Evolutionary conservation across 2,329 filamentous ascomycete species (phyloP), one percentile per base, ranked within the genome.

Genomic region (Colletotrichum kahawae): DNA sequence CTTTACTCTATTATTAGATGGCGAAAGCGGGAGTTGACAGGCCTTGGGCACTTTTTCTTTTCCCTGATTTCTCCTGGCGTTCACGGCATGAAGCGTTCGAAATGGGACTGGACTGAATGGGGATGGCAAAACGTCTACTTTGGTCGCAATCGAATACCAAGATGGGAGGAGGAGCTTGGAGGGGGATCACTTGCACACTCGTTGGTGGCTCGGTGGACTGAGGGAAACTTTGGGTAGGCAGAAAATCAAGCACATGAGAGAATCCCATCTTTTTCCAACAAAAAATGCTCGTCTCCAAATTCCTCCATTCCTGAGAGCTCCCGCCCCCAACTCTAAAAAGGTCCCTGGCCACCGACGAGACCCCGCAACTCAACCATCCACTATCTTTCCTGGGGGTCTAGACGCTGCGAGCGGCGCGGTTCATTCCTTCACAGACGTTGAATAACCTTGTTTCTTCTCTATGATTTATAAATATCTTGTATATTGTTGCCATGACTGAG

Each of bases 1-100:
- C 29, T 14, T 29, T 57, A 29, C 27, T 43, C 71, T 74, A 64
- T 71, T 71, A 67, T 51, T 71, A 74, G 71, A 71, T 71, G 71
- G 71, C 60, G 68, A 66, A 62, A 36, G 71, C 29, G 12, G 18
- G 67, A 51, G 71, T 56, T 59, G 38, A 62, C 51, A 67, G 33
- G 68, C 54, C n/a, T 24, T 21, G 62, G 68, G 38, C 65, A 27
- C 27, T 33, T 21, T 67, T 34, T 67, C 6, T 60, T 64, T 38
- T 48, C 13, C 43, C 29, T 60, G 16, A 12, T 48, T 62, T 51
- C 1, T 21, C 33, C 43, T 64, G 71, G 71, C 62, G 71, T 71
- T 74, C 21, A 43, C 34, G 12, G 70, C 18, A 51, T 51, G 43
- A 51, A 51, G 43, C 3, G 43, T 10, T 51, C 43, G n/a, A 38